Percentiles rank a stretch among this genome's conserved stretches.
These are phyloP conservation scores for Avena insularis DNA, from an alignment of 176 grass and related monocot genomes.

Conservation along the genomic window DNA sequence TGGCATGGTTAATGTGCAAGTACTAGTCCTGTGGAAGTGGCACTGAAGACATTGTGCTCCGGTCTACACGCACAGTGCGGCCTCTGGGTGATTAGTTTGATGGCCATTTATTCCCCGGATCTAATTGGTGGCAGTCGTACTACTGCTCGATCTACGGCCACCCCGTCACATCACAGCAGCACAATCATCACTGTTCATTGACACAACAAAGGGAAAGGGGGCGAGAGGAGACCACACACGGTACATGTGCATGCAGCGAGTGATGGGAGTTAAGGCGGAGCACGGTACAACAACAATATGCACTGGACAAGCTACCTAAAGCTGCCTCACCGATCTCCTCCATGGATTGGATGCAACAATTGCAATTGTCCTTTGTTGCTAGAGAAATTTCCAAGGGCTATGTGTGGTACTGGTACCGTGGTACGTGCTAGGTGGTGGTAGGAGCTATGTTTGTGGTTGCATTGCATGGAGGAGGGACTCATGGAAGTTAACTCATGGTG, in stretches of 20 bases:
- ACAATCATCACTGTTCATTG: conserved; percentile 44
- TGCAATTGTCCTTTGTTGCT: conserved; percentile 37
- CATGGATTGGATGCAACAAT: conserved; percentile 32
- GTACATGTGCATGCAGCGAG: conserved; percentile 39
- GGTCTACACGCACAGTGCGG: conserved; percentile 39
- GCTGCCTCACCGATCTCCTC: not conserved
- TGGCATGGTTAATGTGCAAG: conserved; percentile 15
- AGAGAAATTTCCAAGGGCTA: conserved; percentile 44
- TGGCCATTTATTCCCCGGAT: conserved; percentile 50
- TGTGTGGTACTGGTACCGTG: not conserved
- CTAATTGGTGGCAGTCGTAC: conserved; percentile 47
- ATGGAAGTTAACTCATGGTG: not conserved
- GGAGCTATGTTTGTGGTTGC: not conserved
- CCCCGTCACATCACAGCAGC: conserved; percentile 46
- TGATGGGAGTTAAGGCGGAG: conserved; percentile 32
- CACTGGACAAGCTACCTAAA: conserved; percentile 2
- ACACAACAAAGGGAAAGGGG: conserved; percentile 37
- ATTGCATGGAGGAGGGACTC: not conserved
- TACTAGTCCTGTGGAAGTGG: conserved; percentile 16
- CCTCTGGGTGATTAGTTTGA: conserved; percentile 49
- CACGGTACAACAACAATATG: not conserved
- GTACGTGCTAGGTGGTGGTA: not conserved
- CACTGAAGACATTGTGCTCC: conserved; percentile 24
- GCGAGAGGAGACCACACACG: conserved; percentile 45
- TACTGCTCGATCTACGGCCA: conserved; percentile 27